Evolutionary conservation across 2,329 filamentous ascomycete genomes (phyloP).

Genomic region (Diaporthe sp.): DNA sequence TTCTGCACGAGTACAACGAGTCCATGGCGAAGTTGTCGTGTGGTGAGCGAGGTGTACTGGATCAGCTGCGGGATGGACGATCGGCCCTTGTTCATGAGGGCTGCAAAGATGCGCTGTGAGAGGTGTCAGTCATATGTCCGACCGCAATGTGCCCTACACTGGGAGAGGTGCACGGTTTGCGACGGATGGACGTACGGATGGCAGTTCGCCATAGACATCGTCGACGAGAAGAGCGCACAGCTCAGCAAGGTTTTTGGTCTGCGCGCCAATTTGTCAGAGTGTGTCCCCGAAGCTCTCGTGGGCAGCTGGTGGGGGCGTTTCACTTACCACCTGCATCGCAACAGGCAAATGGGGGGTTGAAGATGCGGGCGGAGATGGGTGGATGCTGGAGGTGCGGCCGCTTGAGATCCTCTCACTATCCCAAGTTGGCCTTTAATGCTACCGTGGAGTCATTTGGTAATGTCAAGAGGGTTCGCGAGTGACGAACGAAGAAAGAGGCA

Average conservation of each 20-base stretch:
- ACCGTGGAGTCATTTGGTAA: slow-evolving; percentile 73
- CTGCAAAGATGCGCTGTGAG: slow-evolving; percentile 83
- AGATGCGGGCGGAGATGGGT: slow-evolving; percentile 41
- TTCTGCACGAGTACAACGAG: slow-evolving; percentile 90
- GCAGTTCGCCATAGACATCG: slow-evolving; percentile 91
- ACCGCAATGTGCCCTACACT: slow-evolving; percentile 24
- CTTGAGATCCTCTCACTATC: slow-evolving; percentile 84
- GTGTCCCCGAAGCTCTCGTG: slow-evolving; percentile 8
- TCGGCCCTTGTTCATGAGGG: slow-evolving; percentile 84
- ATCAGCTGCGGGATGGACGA: slow-evolving; percentile 78
- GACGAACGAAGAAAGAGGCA: slow-evolving; percentile 24
- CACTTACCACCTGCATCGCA: slow-evolving; percentile 54
- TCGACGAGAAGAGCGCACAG: slow-evolving; percentile 91
- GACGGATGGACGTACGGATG: slow-evolving; percentile 76
- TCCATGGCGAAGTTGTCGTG: slow-evolving; percentile 84
- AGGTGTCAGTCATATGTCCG: slow-evolving; percentile 41
- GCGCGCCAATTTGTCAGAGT: slow-evolving; percentile 21
- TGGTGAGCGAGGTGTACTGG: slow-evolving; percentile 79
- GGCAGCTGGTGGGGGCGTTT: slow-evolving; percentile 30
- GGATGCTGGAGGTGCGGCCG: slow-evolving; percentile 66
- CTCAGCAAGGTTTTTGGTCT: slow-evolving; percentile 84
- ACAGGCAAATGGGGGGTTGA: slow-evolving; percentile 39
- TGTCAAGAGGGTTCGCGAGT: slow-evolving; percentile 36
- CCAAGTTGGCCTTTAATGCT: slow-evolving; percentile 82
- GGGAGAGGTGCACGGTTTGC: slow-evolving; percentile 41